Evolutionary conservation across 176 grass and related monocot genomes (phyloP).

Genomic region (Pharus latifolius): DNA sequence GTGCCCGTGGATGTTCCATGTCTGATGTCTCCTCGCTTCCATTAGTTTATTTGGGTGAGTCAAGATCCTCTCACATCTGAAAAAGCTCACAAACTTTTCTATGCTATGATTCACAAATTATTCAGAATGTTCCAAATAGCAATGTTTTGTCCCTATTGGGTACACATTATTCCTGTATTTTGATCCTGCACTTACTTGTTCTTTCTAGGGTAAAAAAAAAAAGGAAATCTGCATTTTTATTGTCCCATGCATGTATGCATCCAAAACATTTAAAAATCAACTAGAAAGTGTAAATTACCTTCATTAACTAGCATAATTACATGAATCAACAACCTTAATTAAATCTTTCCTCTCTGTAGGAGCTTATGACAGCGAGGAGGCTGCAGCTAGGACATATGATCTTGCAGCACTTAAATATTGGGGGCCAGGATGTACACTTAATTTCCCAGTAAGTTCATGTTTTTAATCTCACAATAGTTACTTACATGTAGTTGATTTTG

Average conservation of each 20-base stretch:
- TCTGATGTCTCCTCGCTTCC: conserved; percentile 19
- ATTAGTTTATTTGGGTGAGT: conserved; percentile 86
- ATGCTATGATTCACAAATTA: conserved; percentile 13
- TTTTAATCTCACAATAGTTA: neutral
- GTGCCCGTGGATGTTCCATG: conserved; percentile 29
- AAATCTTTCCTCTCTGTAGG: conserved; percentile 21
- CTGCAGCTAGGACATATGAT: conserved; percentile 66
- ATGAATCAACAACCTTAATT: neutral
- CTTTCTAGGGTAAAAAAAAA: neutral
- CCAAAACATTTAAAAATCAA: neutral
- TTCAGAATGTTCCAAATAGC: neutral
- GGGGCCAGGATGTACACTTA: conserved; percentile 40
- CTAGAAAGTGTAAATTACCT: neutral
- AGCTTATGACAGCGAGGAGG: conserved; percentile 46
- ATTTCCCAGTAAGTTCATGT: conserved; percentile 58
- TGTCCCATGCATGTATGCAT: neutral
- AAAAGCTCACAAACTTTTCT: conserved; percentile 25
- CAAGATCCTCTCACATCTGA: conserved; percentile 13
- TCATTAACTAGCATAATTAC: neutral
- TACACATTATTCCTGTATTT: neutral
- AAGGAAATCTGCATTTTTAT: neutral
- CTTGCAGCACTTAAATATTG: conserved; percentile 80
- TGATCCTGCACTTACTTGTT: neutral
- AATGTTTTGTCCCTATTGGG: neutral
- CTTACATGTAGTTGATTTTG: neutral